phyloP scores from a whole-genome alignment of 805 yeast species.

The Metschnikowia kunwiensis region DNA sequence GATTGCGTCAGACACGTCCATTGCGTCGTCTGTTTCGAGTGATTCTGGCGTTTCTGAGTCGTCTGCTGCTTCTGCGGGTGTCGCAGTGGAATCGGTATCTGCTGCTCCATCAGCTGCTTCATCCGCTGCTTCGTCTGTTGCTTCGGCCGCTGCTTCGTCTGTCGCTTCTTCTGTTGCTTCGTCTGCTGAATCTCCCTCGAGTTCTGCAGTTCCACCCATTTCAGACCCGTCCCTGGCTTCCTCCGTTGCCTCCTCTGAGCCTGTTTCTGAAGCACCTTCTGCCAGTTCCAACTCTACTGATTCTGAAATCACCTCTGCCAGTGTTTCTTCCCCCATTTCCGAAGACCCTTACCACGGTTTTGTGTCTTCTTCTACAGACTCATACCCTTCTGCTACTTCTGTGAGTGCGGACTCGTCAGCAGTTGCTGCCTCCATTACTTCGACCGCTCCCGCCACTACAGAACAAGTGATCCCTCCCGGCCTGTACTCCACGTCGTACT shows the following conservation, averaged over 20 bases:
- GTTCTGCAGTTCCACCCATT: no score
- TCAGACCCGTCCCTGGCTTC: no score
- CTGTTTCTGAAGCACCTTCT: no score
- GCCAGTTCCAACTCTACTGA: no score
- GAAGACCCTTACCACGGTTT: no score
- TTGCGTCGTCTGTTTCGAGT: slow-evolving; percentile 5
- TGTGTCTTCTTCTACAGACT: slow-evolving; percentile 1
- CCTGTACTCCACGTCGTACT: slow-evolving; percentile 23
- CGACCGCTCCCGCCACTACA: not conserved
- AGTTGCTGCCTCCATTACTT: not conserved
- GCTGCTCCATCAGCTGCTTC: slow-evolving; percentile 1
- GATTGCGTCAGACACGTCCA: no score
- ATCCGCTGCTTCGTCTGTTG: slow-evolving; percentile 6
- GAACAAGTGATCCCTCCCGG: slow-evolving; percentile 12
- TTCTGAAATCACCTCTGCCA: no score
- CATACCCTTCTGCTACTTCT: slow-evolving; percentile 6
- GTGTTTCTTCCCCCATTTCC: no score
- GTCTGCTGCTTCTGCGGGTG: not conserved
- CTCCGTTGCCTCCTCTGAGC: no score
- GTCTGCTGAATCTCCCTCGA: no score
- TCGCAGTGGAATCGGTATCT: no score
- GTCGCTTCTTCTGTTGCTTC: not conserved
- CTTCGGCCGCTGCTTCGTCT: slow-evolving; percentile 1
- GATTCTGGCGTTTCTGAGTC: not conserved
- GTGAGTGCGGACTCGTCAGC: not conserved